Evolutionary conservation across 2,329 filamentous ascomycete genomes (phyloP).

Genomic region (Beauveria asiatica): DNA sequence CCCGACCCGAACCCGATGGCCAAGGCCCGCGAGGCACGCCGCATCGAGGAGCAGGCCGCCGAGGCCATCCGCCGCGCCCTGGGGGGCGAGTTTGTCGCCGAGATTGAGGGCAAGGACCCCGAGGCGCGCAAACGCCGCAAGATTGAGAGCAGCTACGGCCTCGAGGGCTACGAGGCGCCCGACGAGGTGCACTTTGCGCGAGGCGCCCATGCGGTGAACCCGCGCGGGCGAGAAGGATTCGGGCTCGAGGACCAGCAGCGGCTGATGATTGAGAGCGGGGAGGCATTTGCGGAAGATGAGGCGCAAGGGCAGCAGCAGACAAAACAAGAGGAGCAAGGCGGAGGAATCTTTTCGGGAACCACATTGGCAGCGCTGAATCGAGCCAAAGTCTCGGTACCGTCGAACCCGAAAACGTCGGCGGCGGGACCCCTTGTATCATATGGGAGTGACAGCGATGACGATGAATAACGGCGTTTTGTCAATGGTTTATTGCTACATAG

Average conservation of each 20-base stretch:
- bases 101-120: constrained; percentile 86
- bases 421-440: constrained; percentile 77
- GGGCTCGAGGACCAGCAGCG: constrained; percentile 56
- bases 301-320: constrained; percentile 6
- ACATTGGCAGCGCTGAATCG: constrained; percentile 71
- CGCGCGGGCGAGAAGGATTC: constrained; percentile 47
- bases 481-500: constrained; percentile 4
- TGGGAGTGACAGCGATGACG: constrained; percentile 76
- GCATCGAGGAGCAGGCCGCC: constrained; percentile 91
- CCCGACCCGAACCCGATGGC: constrained; percentile 93
- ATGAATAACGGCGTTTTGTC: constrained; percentile 23
- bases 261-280: constrained; percentile 49
- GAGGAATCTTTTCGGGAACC: constrained; percentile 71
- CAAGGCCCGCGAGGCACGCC: constrained; percentile 79
- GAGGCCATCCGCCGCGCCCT: constrained; percentile 84
- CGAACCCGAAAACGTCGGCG: constrained; percentile 43
- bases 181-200: constrained; percentile 89
- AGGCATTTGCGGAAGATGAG: constrained; percentile 34
- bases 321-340: constrained; percentile 24
- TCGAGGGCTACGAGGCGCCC: constrained; percentile 87
- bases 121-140: constrained; percentile 82
- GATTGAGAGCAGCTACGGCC: constrained; percentile 78
- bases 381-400: constrained; percentile 44
- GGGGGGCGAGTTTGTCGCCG: constrained; percentile 82
- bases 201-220: constrained; percentile 60